phyloP scores from a whole-genome alignment of 257 asterid species.

The Jacaranda copaia region DNA sequence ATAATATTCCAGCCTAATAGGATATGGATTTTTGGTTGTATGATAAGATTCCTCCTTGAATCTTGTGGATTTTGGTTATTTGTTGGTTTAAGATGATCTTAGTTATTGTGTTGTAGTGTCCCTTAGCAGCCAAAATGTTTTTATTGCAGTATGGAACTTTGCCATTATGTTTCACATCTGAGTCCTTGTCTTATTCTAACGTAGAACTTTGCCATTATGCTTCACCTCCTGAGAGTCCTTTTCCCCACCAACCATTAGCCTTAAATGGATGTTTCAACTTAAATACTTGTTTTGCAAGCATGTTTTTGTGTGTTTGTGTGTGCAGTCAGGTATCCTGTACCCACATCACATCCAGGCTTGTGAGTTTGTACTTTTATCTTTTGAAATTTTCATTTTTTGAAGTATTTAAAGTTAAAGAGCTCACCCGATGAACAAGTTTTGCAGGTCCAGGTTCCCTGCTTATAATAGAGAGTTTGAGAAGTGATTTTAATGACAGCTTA shows the following conservation, averaged over 20 bases:
- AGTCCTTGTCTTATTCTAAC: no score
- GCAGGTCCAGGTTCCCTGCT: constrained; percentile 98
- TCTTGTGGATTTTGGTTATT: background rate
- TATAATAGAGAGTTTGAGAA: constrained; percentile 43
- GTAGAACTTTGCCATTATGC: no score
- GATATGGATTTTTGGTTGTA: background rate
- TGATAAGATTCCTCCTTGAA: background rate
- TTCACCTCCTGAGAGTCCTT: background rate
- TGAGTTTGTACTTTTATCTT: constrained; percentile 48
- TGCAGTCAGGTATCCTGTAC: constrained; percentile 77
- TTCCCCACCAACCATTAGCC: background rate
- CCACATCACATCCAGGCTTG: constrained; percentile 60
- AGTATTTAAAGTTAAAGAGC: constrained; percentile 33
- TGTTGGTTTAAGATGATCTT: background rate
- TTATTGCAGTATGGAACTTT: background rate
- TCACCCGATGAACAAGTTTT: constrained; percentile 69
- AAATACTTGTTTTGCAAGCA: background rate
- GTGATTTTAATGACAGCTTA: constrained; percentile 53
- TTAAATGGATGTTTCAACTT: background rate
- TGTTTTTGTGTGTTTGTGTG: constrained; percentile 43
- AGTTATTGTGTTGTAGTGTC: background rate
- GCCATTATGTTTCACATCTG: no score
- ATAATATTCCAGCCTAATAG: background rate
- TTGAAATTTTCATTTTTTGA: background rate
- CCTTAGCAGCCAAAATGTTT: background rate